Conservation (phyloP, 805 yeast genomes). For the Priceomyces fermenticarens region DNA sequence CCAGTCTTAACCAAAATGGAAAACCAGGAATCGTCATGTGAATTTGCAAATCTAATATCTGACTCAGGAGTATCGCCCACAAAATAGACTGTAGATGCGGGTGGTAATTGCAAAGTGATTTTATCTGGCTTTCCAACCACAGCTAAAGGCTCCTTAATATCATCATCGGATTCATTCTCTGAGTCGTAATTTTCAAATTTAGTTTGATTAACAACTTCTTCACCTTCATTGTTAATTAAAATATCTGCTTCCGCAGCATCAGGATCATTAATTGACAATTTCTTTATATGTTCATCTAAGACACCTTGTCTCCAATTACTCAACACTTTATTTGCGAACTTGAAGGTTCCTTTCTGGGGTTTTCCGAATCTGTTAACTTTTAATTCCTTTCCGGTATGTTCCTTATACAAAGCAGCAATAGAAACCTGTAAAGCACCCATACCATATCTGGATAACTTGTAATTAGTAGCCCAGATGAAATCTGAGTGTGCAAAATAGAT, state of each 20-base stretch:
- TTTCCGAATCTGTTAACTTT: constrained; percentile 84
- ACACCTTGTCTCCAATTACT: constrained; percentile 76
- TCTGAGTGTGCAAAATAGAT: constrained; percentile 89
- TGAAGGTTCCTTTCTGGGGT: constrained; percentile 85
- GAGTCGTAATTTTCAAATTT: constrained; percentile 36
- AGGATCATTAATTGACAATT: constrained; percentile 42
- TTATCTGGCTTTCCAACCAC: constrained; percentile 34
- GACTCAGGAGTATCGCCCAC: constrained; percentile 92
- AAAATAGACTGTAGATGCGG: constrained; percentile 82
- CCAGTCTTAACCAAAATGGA: constrained; percentile 86
- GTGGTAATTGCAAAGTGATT: constrained; percentile 61
- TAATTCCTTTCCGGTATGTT: constrained; percentile 78
- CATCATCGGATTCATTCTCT: constrained; percentile 28
- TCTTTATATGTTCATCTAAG: constrained; percentile 68
- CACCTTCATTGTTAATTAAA: constrained; percentile 42
- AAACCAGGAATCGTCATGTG: constrained; percentile 81
- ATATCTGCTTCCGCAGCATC: constrained; percentile 41
- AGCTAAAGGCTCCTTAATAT: constrained; percentile 39
- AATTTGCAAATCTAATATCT: constrained; percentile 82
- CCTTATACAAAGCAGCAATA: constrained; percentile 78
- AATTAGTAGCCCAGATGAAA: constrained; percentile 91
- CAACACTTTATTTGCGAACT: constrained; percentile 76
- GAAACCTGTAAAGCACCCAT: constrained; percentile 94
- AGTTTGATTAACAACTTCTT: constrained; percentile 41
- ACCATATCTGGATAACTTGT: constrained; percentile 77